Evolutionary conservation across 345 rosid species (phyloP), one percentile per base, ranked within the genome.

Genomic region (Rhodamnia rubescens): DNA sequence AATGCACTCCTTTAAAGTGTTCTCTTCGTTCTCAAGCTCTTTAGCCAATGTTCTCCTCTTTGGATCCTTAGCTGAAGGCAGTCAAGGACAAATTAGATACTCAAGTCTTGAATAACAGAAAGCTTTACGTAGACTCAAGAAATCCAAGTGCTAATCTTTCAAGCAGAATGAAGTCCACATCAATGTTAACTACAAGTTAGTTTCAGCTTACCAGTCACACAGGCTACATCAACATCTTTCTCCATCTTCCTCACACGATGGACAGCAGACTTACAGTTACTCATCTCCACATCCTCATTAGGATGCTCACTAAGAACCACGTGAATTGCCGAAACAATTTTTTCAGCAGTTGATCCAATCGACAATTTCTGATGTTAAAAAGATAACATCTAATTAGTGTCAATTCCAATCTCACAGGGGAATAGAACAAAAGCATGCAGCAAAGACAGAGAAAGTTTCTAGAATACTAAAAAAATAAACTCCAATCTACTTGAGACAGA

Each of bases 271-370:
- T 93, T 94, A 85, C 99, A 97, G 85, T 91, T 93, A 61, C 85
- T 93, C 97, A 94, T 95, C 90, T 95, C 98, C 61, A 89, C 92
- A 85, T 96, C 99, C 89, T 97, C 98, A 69, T 89, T 92, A n/a
- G 92, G 85, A 61, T 92, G 94, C 49, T 96, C 99, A 85, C 93
- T 90, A 59, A 92, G 91, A 29, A 97, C 92, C 92, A 84, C 51
- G 88, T 96, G 96, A 88, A 92, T 94, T 26, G 99, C 99, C 1
- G 99, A 96, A 57, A 96, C 93, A 87, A 97, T 95, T 92, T 95
- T 96, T 91, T 97, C 99, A 57, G 98, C 96, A 22, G 91, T 87
- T 64, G 98, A 92, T 83, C 99, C 98, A 85, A 93, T 85, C 26
- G 96, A 86, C 81, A 92, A 86, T 92, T 95, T 97, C 99, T 97